These are phyloP conservation scores for Waltiozyma sp. DNA, from an alignment of 1,139 yeast species.

Conservation along the genomic window DNA sequence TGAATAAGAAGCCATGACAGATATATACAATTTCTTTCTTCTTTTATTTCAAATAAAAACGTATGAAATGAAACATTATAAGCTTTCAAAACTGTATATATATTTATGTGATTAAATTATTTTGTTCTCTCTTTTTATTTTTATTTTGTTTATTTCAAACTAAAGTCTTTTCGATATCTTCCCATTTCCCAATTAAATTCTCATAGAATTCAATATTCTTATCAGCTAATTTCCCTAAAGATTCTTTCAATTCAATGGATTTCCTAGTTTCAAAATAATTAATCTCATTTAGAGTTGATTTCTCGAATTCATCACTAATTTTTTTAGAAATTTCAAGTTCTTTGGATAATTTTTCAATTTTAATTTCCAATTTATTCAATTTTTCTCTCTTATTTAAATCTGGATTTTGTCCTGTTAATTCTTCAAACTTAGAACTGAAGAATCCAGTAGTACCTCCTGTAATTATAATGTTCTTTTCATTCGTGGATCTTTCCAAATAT, in stretches of 20 bases:
- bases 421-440: slow-evolving; percentile 44
- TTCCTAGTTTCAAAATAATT: slow-evolving; percentile 76
- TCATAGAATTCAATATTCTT: slow-evolving; percentile 68
- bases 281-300: slow-evolving; percentile 57
- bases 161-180: slow-evolving; percentile 40
- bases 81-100: too few species aligned
- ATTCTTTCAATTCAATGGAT: slow-evolving; percentile 60
- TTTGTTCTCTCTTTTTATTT: too few species aligned
- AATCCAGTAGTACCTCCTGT: slow-evolving; percentile 45
- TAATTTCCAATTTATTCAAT: slow-evolving; percentile 37
- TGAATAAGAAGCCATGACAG: too few species aligned
- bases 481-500: slow-evolving; percentile 58
- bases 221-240: slow-evolving; percentile 63
- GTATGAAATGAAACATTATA: too few species aligned
- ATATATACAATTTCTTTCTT: too few species aligned
- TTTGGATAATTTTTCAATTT: slow-evolving; percentile 44
- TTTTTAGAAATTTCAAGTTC: slow-evolving; percentile 59
- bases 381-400: slow-evolving; percentile 44
- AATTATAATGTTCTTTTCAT: slow-evolving; percentile 51
- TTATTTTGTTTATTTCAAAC: too few species aligned
- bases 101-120: too few species aligned
- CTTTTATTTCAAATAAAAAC: too few species aligned
- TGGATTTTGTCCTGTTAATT: slow-evolving; percentile 49
- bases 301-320: slow-evolving; percentile 62
- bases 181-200: slow-evolving; percentile 66